Evolutionary conservation across 1,284 basidiomycete species (phyloP).

Genomic region (Ceratobasidium sp.): DNA sequence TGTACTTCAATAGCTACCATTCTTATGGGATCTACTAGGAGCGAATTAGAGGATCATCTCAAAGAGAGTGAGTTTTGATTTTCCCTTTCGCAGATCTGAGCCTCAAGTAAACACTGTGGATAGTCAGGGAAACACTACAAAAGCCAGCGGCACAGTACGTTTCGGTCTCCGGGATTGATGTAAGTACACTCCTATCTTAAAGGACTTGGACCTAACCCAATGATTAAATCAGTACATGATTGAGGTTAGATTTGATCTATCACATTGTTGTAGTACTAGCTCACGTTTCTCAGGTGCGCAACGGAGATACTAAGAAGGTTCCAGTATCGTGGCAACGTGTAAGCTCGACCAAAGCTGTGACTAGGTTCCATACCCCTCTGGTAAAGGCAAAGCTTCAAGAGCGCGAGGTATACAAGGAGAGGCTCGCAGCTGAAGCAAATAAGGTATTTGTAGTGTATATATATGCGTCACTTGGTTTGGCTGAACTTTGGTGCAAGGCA

Average conservation of each 20-base stretch:
- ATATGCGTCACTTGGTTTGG: not conserved
- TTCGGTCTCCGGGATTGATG: slow-evolving; percentile 72
- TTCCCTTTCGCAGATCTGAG: not conserved
- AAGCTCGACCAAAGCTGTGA: slow-evolving; percentile 78
- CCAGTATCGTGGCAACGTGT: slow-evolving; percentile 83
- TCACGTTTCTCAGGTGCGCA: slow-evolving; percentile 81
- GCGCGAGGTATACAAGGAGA: slow-evolving; percentile 79
- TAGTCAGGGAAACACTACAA: slow-evolving; percentile 76
- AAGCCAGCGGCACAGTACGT: slow-evolving; percentile 81
- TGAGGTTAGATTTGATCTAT: slow-evolving; percentile 3
- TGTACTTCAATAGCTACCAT: slow-evolving; percentile 48
- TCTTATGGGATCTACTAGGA: slow-evolving; percentile 55
- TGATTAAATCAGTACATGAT: slow-evolving; percentile 29
- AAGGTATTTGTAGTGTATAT: slow-evolving; percentile 3
- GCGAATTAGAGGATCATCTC: slow-evolving; percentile 79
- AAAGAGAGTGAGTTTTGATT: slow-evolving; percentile 59
- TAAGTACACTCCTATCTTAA: slow-evolving; percentile 47
- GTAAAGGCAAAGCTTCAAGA: slow-evolving; percentile 72
- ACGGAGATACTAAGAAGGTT: slow-evolving; percentile 71
- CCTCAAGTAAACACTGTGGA: not conserved
- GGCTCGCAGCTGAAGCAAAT: slow-evolving; percentile 59
- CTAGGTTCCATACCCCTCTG: slow-evolving; percentile 84
- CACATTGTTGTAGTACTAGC: not conserved
- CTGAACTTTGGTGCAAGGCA: slow-evolving; percentile 54
- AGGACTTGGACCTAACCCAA: not conserved